These are phyloP conservation scores for Niveomyces coronatus DNA, from an alignment of 2,329 filamentous ascomycete genomes.

Conservation along the genomic window DNA sequence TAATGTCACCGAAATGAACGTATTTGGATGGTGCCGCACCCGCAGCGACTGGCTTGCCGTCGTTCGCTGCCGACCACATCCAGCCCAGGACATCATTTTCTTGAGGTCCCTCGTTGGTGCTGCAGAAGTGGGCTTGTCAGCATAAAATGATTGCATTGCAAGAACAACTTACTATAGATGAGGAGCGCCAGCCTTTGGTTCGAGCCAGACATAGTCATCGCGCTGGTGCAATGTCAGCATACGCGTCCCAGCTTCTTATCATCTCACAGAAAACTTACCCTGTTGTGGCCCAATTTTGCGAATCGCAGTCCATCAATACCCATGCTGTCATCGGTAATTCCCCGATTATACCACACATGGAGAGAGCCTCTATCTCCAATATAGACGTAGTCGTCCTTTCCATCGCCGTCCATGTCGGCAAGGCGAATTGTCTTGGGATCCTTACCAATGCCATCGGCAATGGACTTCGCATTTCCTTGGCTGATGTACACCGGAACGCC, in stretches of 20 bases:
- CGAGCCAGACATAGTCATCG: constrained; percentile 14
- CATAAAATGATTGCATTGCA: no score
- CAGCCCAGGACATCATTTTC: neutral
- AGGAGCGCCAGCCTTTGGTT: constrained; percentile 9
- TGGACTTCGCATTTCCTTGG: constrained; percentile 11
- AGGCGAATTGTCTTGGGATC: constrained; percentile 10
- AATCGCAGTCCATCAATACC: constrained; percentile 11
- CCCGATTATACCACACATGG: constrained; percentile 12
- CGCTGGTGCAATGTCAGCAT: neutral
- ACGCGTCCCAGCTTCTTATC: no score
- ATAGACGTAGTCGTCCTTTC: constrained; percentile 10
- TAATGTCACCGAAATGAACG: constrained; percentile 12
- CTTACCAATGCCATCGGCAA: constrained; percentile 8
- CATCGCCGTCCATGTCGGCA: constrained; percentile 15
- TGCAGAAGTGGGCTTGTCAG: neutral
- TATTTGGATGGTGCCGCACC: constrained; percentile 9
- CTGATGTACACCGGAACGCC: constrained; percentile 12
- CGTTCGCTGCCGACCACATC: constrained; percentile 6
- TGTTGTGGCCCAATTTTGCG: constrained; percentile 11
- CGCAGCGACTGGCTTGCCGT: constrained; percentile 8
- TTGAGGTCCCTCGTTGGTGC: neutral
- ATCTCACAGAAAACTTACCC: no score
- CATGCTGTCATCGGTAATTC: constrained; percentile 9
- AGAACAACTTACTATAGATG: constrained; percentile 6
- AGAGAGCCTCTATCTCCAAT: constrained; percentile 9